Base-by-base conservation (phyloP, 2,329 filamentous ascomycete species). In the Aspergillus proliferans region DNA sequence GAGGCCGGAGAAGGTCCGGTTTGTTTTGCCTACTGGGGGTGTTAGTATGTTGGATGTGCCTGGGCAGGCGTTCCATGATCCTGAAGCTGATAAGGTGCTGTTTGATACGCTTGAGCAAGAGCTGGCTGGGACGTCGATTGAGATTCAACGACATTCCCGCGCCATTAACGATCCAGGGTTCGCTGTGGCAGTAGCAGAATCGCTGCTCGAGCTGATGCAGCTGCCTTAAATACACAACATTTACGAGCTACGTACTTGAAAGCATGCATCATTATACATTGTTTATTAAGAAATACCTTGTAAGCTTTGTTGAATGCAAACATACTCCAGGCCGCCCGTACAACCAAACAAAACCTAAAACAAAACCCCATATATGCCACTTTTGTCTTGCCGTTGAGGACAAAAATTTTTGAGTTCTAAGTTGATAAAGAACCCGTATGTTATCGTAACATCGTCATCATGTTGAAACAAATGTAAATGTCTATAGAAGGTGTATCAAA, bases 321-420 rank as follows among this genome's bases (percentile, higher is more conserved):
- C 56, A 60, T 62, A 58, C 60, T 60, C 64, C 61, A 62, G 59
- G 55, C 61, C 54, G 55, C 61, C 51, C 55, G 45, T 50, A 58
- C 58, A 64, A 59, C 54, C 54, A 53, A 50, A 53, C 55, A 59
- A 54, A 55, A 56, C 43, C 51, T 53, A 57, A 54, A 54, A 52
- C 61, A 59, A 58, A 54, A 48, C 60, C 63, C 62, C 59, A 56
- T 57, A 57, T 59, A 67, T 65, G 61, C 64, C 58, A 60, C 59
- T 62, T 68, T 69, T 67, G 63, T 65, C 43, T 64, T 82, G 79
- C 79, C 78, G 80, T 83, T 83, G 80, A 83, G 82, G 79, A 76
- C 74, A 71, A 71, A 74, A 72, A 64, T 69, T 75, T 77, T 77
- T 76, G 66, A 64, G 66, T 63, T 65, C 67, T 61, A 58, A 66